A percentile compares a stretch with the other conserved stretches of the same genome.
Evolutionary conservation across 139 green algal species (phyloP).

Genomic region (Chlorella sp.): DNA sequence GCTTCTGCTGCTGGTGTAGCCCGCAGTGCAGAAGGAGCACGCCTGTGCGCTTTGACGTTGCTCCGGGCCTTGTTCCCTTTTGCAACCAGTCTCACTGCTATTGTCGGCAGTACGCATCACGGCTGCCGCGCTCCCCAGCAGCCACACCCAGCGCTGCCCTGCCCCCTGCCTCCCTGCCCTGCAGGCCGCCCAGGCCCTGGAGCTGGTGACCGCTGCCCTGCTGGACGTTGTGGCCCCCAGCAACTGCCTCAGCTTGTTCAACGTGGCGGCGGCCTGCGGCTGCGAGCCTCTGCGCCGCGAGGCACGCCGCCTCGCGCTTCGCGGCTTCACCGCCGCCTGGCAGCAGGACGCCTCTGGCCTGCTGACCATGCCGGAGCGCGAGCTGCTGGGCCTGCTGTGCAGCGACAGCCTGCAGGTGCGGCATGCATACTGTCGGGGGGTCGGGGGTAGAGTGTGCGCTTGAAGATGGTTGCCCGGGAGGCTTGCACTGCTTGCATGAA

Average conservation of each 20-base stretch:
- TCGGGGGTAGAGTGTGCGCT: too few relatives aligned
- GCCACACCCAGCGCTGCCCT: too few relatives aligned
- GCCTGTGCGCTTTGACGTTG: too few relatives aligned
- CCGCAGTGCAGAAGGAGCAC: too few relatives aligned
- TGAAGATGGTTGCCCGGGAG: too few relatives aligned
- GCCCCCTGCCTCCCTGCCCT: background rate
- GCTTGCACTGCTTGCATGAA: too few relatives aligned
- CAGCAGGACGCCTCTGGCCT: conserved; percentile 30
- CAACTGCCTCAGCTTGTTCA: conserved; percentile 40
- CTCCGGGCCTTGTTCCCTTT: too few relatives aligned
- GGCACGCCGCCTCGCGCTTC: conserved; percentile 1
- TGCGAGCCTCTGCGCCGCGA: conserved; percentile 13
- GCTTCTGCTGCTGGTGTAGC: background rate
- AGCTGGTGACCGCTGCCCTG: conserved; percentile 34
- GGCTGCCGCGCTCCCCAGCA: background rate
- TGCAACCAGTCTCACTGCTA: too few relatives aligned
- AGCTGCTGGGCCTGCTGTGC: conserved; percentile 34
- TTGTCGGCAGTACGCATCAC: background rate
- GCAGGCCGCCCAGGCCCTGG: conserved; percentile 17
- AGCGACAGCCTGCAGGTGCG: conserved; percentile 36
- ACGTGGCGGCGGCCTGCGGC: background rate
- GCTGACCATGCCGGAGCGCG: background rate
- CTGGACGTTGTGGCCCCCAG: conserved; percentile 12
- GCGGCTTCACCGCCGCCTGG: background rate
- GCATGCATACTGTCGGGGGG: too few relatives aligned